These are phyloP conservation scores for Prosopis cineraria DNA, from an alignment of 306 rosid species.

Conservation along the genomic window DNA sequence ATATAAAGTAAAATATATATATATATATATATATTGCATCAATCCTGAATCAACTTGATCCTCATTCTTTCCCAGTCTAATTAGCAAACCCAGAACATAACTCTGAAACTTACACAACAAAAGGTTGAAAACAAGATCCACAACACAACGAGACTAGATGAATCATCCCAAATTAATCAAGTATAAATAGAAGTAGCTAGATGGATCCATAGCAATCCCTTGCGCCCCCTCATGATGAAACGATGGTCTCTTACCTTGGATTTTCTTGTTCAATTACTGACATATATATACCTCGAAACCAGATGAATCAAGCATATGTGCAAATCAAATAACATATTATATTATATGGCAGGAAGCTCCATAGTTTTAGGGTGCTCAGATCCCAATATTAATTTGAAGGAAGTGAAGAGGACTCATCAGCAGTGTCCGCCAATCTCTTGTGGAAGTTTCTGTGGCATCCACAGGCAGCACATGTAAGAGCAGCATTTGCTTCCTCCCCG, in stretches of 20 bases:
- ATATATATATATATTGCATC: too few relatives aligned
- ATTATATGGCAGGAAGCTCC: constrained; percentile 1
- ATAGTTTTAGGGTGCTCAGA: background rate
- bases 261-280: constrained; percentile 13
- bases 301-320: constrained; percentile 9
- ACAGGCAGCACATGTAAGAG: constrained; percentile 90
- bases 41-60: background rate
- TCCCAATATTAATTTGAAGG: constrained; percentile 41
- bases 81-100: constrained; percentile 33
- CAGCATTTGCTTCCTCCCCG: constrained; percentile 58
- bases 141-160: background rate
- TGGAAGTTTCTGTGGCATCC: constrained; percentile 92
- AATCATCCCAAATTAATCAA: background rate
- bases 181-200: background rate
- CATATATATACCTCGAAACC: background rate
- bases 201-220: background rate
- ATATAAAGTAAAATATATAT: constrained; percentile 13
- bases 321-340: background rate
- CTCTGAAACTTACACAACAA: background rate
- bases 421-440: constrained; percentile 58
- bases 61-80: constrained; percentile 5
- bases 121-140: background rate
- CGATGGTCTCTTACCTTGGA: constrained; percentile 11
- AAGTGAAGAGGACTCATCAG: constrained; percentile 59
- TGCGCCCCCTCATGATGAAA: constrained; percentile 27